Evolutionary conservation across 768 basidiomycete genomes (phyloP), one percentile per base, ranked within the genome.

Genomic region (Phlebiopsis gigantea): DNA sequence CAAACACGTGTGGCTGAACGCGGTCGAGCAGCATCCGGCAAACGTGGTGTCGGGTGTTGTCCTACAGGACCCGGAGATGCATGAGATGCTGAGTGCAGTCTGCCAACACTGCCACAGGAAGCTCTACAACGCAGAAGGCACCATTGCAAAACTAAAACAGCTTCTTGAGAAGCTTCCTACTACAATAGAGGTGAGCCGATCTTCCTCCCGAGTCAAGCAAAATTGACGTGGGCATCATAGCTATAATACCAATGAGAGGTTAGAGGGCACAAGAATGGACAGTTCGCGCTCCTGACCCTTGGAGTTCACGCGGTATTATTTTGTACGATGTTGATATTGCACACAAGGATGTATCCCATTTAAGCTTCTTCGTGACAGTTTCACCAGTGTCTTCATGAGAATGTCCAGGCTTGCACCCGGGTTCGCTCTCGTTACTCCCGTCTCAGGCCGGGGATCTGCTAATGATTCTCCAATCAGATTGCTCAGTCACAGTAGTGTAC

Each of bases 131-230:
- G 30, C 59, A 30, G 39, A 49, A 39, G 30, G 47, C 3, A 64
- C 63, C n/a, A 52, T 64, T 14, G 19, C 29, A 15, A 58, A 59
- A n/a, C 24, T 66, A 17, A 60, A 56, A 19, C 43, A 17, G n/a
- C 42, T 63, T 25, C 43, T 66, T 9, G 57, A 61, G 1, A 46
- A 41, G 15, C 56, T 66, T 1, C 65, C 65, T 8, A 54, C 46
- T 31, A 41, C 26, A 10, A 58, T 67, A 6, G 60, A 64, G 58
- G 62, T 65, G 41, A 29, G 60, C 34, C 12, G 12, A 39, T 39
- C 8, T 39, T 12, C n/a, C n/a, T n/a, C n/a, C n/a, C n/a, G n/a
- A n/a, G n/a, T n/a, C n/a, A n/a, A n/a, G n/a, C n/a, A n/a, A n/a
- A n/a, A n/a, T n/a, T n/a, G n/a, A n/a, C n/a, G n/a, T n/a, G 31